Percentiles rank a stretch among this genome's conserved stretches.
Evolutionary conservation across 1,284 basidiomycete genomes (phyloP).

Genomic region (Vanrija humicola): DNA sequence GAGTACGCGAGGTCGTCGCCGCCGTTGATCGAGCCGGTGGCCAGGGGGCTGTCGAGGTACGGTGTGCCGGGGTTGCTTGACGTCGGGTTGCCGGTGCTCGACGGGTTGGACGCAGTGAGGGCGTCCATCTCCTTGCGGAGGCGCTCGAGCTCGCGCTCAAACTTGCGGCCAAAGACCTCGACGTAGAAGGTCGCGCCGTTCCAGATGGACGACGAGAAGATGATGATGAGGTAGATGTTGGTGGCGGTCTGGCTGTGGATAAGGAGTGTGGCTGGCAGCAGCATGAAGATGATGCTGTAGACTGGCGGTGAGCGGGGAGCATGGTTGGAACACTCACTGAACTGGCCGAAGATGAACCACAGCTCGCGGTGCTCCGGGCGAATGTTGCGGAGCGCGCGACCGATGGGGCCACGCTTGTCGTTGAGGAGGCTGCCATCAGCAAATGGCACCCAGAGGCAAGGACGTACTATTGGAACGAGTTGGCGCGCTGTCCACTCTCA

Average conservation of each 20-base stretch:
- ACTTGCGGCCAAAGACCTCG: constrained; percentile 93
- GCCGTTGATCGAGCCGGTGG: not conserved
- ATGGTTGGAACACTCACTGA: constrained; percentile 55
- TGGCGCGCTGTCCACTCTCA: constrained; percentile 76
- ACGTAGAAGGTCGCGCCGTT: constrained; percentile 64
- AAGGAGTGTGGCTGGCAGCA: constrained; percentile 71
- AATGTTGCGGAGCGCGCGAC: constrained; percentile 61
- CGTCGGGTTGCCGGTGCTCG: constrained; percentile 18
- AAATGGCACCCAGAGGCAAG: too few relatives aligned
- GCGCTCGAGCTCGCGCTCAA: constrained; percentile 82
- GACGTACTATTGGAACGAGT: constrained; percentile 66
- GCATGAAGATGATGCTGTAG: constrained; percentile 78
- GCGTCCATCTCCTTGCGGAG: constrained; percentile 67
- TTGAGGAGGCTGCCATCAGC: constrained; percentile 60
- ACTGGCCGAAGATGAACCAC: constrained; percentile 79
- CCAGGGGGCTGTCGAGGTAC: not conserved
- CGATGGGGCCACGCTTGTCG: constrained; percentile 77
- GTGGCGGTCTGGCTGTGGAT: constrained; percentile 71
- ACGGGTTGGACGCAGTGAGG: constrained; percentile 14
- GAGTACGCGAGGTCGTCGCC: constrained; percentile 24
- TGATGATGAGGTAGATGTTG: constrained; percentile 66
- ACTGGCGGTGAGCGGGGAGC: constrained; percentile 51
- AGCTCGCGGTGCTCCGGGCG: constrained; percentile 61
- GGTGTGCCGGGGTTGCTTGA: constrained; percentile 10
- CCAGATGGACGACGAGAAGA: constrained; percentile 72